These are phyloP conservation scores for Achlya hypogyna DNA, from an alignment of 352 stramenopile genomes.

Conservation along the genomic window DNA sequence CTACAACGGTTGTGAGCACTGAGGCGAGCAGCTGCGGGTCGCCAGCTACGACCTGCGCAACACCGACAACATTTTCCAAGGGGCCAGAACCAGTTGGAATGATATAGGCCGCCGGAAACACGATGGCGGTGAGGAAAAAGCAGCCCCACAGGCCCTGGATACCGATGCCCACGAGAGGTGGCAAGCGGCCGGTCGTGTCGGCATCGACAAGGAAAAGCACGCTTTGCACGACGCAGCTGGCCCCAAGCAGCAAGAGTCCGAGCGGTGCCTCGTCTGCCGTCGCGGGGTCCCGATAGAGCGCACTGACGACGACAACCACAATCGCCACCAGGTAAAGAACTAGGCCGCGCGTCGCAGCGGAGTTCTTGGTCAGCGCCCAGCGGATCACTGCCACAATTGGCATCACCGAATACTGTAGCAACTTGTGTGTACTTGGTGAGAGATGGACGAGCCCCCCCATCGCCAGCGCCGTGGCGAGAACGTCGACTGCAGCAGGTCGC, in stretches of 20 bases:
- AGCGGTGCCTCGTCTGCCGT: background rate
- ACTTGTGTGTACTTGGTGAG: background rate
- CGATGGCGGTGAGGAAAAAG: background rate
- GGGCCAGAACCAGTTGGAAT: background rate
- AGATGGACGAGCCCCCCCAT: background rate
- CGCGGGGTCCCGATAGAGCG: background rate
- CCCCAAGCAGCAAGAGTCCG: background rate
- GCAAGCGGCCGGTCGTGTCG: background rate
- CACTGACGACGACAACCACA: background rate
- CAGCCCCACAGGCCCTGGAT: background rate
- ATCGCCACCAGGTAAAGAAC: background rate
- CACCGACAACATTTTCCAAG: background rate
- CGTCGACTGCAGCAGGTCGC: background rate
- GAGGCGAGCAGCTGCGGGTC: background rate
- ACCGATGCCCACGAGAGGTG: background rate
- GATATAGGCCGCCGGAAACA: background rate
- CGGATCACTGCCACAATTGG: background rate
- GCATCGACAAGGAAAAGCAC: constrained; percentile 1
- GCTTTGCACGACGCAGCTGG: constrained; percentile 1
- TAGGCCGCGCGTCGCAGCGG: background rate
- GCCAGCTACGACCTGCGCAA: background rate
- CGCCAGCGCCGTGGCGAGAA: background rate
- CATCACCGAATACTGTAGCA: background rate
- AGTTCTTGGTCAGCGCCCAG: background rate
- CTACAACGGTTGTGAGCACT: background rate